Evolutionary conservation across 2,329 filamentous ascomycete species (phyloP).

Genomic region (Colletotrichum cuscutae): DNA sequence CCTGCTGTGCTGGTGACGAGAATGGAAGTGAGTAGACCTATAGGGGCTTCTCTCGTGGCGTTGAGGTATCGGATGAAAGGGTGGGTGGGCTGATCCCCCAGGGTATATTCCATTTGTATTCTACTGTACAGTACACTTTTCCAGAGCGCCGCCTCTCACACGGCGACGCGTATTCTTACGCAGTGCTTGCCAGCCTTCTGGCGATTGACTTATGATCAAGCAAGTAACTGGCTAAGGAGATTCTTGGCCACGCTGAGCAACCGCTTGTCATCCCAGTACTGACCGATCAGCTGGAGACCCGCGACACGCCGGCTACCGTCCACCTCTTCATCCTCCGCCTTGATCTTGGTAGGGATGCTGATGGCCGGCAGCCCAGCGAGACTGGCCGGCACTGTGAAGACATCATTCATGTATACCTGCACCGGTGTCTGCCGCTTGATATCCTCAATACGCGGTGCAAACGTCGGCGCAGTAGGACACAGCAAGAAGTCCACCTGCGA

Average conservation of each 20-base stretch:
- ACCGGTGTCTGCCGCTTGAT: constrained; percentile 67
- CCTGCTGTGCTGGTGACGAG: neutral
- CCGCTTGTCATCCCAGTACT: constrained; percentile 79
- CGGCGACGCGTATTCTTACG: neutral
- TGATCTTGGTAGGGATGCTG: constrained; percentile 83
- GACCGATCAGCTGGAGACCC: constrained; percentile 82
- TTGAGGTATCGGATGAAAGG: neutral
- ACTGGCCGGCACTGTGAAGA: constrained; percentile 95
- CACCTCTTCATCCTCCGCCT: constrained; percentile 49
- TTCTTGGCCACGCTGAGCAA: constrained; percentile 68
- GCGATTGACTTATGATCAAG: neutral
- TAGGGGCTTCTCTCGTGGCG: neutral
- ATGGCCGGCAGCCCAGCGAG: constrained; percentile 90
- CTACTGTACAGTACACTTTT: constrained; percentile 16
- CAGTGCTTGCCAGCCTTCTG: neutral
- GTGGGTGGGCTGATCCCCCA: neutral
- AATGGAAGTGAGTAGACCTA: neutral
- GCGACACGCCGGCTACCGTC: constrained; percentile 46
- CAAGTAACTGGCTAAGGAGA: constrained; percentile 46
- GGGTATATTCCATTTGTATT: constrained; percentile 25
- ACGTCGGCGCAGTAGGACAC: constrained; percentile 85
- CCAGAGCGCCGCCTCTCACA: neutral
- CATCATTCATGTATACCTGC: constrained; percentile 91
- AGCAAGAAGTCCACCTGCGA: constrained; percentile 85
- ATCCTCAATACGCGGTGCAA: constrained; percentile 73